Evolutionary conservation across 805 yeast species (phyloP), one percentile per base, ranked within the genome.

Genomic region (Zygosaccharomyces bailii): DNA sequence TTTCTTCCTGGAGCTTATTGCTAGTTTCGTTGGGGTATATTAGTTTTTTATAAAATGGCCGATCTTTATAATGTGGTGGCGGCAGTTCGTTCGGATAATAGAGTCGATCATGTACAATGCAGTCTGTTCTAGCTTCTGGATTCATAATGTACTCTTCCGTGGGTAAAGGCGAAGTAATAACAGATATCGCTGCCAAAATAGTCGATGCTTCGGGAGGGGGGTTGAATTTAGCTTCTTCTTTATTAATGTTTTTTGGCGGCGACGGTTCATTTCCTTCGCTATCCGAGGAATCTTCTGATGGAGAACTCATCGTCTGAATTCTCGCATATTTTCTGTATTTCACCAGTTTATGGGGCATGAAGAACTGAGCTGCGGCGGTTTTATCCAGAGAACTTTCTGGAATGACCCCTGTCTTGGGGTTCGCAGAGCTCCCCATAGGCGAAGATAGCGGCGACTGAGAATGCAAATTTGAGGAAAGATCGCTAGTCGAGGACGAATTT

Each of bases 141-240:
- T 87, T 78, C 18, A 73, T 75, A 13, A 90, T 73, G 60, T 76
- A 91, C 45, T 74, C 74, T 41, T 73, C 61, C 0, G 85, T 70
- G 0, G 98, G 97, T 8, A 82, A 67, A 1, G 96, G 95, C 1
- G 96, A 95, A 4, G 85, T 65, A 5, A 91, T 66, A 1, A 86
- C 79, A 4, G 84, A 78, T 3, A 87, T 76, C 0, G 95, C 96
- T 0, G 96, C 80, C 45, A 84, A 79, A 4, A 91, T 55, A 9
- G 91, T 80, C 0, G 93, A 84, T 0, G 96, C 78, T 51, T 79
- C 82, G 2, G 91, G 93, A 7, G 85, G 74, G 3, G 79, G 72
- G 9, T 62, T 55, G 27, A 76, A 59, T 7, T 57, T 53, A 13
- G 44, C 48, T 4, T 39, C 47, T 17, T 45, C 45, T 3, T 42